Conservation (phyloP, 2,329 filamentous ascomycete species). For the Fusarium sterilihyphosum region DNA sequence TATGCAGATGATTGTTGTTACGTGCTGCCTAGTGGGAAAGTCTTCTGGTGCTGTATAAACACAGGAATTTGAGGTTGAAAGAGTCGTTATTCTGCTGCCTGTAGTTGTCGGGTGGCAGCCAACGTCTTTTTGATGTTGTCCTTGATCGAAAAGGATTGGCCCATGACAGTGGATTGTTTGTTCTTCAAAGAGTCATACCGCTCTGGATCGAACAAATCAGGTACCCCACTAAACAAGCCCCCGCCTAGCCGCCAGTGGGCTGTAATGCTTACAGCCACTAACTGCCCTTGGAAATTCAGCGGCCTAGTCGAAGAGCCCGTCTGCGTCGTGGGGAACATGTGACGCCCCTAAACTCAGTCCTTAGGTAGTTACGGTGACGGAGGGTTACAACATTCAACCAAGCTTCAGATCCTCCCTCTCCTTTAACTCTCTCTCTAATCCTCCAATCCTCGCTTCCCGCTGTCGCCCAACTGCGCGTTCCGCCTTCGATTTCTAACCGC, state of each 20-base stretch:
- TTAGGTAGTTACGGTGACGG: slow-evolving; percentile 34
- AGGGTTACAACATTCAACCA: slow-evolving; percentile 22
- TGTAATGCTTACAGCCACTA: slow-evolving; percentile 17
- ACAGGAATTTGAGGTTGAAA: neutral
- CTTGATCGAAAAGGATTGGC: slow-evolving; percentile 29
- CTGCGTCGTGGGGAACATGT: slow-evolving; percentile 43
- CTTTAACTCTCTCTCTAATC: slow-evolving; percentile 18
- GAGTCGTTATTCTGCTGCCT: slow-evolving; percentile 26
- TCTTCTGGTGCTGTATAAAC: neutral
- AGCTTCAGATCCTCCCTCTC: slow-evolving; percentile 7
- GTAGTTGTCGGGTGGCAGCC: neutral
- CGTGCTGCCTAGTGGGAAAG: neutral
- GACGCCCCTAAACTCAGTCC: slow-evolving; percentile 31
- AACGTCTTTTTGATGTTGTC: slow-evolving; percentile 22
- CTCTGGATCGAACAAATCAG: neutral
- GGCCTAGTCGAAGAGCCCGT: slow-evolving; percentile 23
- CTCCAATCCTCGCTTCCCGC: neutral
- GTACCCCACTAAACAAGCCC: slow-evolving; percentile 31
- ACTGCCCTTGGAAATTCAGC: slow-evolving; percentile 30
- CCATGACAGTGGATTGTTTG: slow-evolving; percentile 19
- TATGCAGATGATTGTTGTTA: neutral
- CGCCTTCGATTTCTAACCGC: neutral
- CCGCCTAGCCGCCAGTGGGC: slow-evolving; percentile 26
- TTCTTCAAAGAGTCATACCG: slow-evolving; percentile 38
- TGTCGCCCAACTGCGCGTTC: neutral